These are phyloP conservation scores for Kodamaea jinghongensis DNA, from an alignment of 805 yeast genomes.

Conservation along the genomic window DNA sequence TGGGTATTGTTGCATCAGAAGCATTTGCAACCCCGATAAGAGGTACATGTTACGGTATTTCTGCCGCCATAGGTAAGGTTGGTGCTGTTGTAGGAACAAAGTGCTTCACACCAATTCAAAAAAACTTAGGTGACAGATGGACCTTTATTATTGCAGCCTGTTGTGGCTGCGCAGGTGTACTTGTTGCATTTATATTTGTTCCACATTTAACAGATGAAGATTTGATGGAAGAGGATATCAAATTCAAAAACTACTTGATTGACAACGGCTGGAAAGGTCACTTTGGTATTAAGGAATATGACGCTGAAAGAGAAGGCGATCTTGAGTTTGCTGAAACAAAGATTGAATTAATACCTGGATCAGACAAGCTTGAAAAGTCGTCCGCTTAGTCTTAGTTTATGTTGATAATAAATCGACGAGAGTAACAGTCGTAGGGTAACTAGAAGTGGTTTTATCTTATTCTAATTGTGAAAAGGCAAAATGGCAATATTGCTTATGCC, in stretches of 20 bases:
- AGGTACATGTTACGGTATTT: conserved; percentile 70
- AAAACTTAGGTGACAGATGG: conserved; percentile 63
- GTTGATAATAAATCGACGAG: too few relatives aligned
- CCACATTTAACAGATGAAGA: conserved; percentile 72
- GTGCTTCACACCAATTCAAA: conserved; percentile 66
- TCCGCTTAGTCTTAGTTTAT: too few relatives aligned
- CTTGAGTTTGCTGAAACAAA: too few relatives aligned
- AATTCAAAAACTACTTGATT: conserved; percentile 57
- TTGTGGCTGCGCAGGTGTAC: conserved; percentile 64
- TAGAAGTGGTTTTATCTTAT: too few relatives aligned
- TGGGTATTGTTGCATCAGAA: conserved; percentile 70
- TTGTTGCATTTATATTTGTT: conserved; percentile 55
- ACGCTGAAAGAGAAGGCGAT: conserved; percentile 9
- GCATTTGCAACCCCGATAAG: conserved; percentile 73
- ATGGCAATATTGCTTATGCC: too few relatives aligned
- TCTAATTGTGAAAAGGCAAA: too few relatives aligned
- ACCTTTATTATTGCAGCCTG: conserved; percentile 78
- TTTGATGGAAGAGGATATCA: conserved; percentile 58
- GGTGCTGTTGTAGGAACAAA: conserved; percentile 85
- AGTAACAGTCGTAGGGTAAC: too few relatives aligned
- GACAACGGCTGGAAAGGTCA: conserved; percentile 58
- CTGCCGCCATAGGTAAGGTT: conserved; percentile 79
- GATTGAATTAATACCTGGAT: too few relatives aligned
- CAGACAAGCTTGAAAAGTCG: too few relatives aligned
- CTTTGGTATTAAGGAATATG: conserved; percentile 35